Conservation (phyloP, 768 basidiomycete species). For the Calocybe indica region DNA sequence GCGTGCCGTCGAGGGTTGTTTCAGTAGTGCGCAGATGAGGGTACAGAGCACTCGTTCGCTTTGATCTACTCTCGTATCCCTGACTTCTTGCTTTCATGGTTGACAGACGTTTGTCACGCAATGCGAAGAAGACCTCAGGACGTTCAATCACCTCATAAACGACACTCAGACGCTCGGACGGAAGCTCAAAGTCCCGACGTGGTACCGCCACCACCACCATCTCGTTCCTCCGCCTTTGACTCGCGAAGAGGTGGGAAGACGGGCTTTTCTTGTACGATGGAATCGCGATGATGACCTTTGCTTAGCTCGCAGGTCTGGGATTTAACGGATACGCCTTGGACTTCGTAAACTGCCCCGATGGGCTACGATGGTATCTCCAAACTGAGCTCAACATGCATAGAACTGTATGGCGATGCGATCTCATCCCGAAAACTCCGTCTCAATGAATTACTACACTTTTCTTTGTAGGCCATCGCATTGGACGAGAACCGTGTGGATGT, state of each 20-base stretch:
- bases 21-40: conserved; percentile 53
- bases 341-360: conserved; percentile 70
- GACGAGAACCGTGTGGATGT: conserved; percentile 43
- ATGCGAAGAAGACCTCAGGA: conserved; percentile 73
- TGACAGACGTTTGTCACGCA: conserved; percentile 80
- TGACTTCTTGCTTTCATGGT: neutral
- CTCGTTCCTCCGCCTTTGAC: conserved; percentile 49
- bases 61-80: neutral
- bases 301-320: conserved; percentile 52
- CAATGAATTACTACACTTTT: too few species aligned
- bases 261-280: neutral
- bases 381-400: conserved; percentile 62
- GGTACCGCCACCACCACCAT: conserved; percentile 46
- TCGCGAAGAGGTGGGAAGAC: conserved; percentile 46
- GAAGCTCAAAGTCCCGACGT: conserved; percentile 54
- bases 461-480: conserved; percentile 54
- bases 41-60: conserved; percentile 31
- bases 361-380: conserved; percentile 67
- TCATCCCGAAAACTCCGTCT: neutral
- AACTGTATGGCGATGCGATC: conserved; percentile 44
- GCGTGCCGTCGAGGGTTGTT: conserved; percentile 69
- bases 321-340: conserved; percentile 86
- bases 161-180: conserved; percentile 53
- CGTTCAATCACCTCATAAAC: conserved; percentile 62
- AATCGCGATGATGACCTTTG: neutral